Evolutionary conservation across 495 filamentous ascomycete species (phyloP), one percentile per base, ranked within the genome.

Genomic region (Apiosordaria backusii): DNA sequence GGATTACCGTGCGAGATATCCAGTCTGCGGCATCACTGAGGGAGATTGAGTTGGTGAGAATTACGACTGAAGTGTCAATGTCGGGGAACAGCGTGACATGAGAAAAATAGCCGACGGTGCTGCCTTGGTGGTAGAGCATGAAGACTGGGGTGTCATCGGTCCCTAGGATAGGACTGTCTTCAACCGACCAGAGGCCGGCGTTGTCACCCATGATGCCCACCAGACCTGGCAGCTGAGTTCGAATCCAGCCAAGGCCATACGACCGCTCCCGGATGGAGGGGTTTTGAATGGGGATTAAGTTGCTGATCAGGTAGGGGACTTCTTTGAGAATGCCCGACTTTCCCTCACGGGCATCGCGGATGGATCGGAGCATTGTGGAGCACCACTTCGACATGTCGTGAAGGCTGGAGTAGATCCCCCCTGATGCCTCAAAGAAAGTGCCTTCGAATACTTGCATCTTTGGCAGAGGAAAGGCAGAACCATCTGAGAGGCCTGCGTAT

Each of bases 1-100:
- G 57, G 22, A 76, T 64, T 19, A 72, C n/a, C 7, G 71, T 26
- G 29, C 74, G 74, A 21, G 60, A 50, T 19, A 77, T 65, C 70
- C 70, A 78, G 67, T 77, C 76, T 22, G 74, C 45, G 1, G 57
- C 59, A 52, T 78, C 76, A 27, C 67, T 70, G 18, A 73, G 64
- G 9, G 68, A 18, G 19, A 72, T 16, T 3, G 67, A 60, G 61
- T 78, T 77, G 7, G 63, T 71, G 5, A 77, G 58, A 16, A 78
- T 65, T 7, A 76, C 67, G 19, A 76, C 67, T 5, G 68, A 68
- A 2, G 65, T 67, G 13, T 71, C 27, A 4, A 72, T 72, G 10
- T 72, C 70, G 10, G 76, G 76, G 6, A 78, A 59, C 18, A 78
- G 69, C 13, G 60, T 63, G 3, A 75, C 52, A 27, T 26, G 25